Conservation (phyloP, 345 rosid species). For the Luvunga scandens region DNA sequence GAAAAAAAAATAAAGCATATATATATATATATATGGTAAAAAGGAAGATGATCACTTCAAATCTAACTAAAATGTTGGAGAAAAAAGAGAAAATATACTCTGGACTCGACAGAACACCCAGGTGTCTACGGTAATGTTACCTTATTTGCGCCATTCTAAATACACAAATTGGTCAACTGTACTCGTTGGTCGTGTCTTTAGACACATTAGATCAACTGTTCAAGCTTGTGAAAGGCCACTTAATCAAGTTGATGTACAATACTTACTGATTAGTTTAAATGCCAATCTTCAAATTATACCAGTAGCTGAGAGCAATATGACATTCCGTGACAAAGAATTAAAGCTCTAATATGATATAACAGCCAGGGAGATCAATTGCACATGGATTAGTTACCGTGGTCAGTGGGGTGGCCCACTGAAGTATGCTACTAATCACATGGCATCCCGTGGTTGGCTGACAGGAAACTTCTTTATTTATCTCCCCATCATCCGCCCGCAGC, state of each 20-base stretch:
- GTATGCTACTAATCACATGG: neutral
- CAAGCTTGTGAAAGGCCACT: neutral
- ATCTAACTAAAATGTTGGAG: neutral
- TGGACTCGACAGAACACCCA: neutral
- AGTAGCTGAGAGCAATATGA: neutral
- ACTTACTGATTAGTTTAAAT: neutral
- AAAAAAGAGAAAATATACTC: neutral
- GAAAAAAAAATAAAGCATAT: neutral
- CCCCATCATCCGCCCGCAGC: neutral
- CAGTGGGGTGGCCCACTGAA: neutral
- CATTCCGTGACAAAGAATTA: neutral
- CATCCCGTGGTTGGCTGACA: neutral
- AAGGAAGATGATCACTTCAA: neutral
- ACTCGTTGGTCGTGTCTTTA: neutral
- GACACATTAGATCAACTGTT: neutral
- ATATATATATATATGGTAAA: too few relatives aligned
- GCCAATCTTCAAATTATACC: neutral
- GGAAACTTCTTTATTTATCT: neutral
- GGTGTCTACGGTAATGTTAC: neutral
- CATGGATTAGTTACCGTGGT: neutral
- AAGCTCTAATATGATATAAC: neutral
- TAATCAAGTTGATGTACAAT: neutral
- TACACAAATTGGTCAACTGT: neutral
- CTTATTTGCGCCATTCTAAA: neutral
- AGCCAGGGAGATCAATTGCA: neutral